A percentile compares a stretch with the other conserved stretches of the same genome.
phyloP scores from a whole-genome alignment of 306 rosid species.

The Sicyos edulis region DNA sequence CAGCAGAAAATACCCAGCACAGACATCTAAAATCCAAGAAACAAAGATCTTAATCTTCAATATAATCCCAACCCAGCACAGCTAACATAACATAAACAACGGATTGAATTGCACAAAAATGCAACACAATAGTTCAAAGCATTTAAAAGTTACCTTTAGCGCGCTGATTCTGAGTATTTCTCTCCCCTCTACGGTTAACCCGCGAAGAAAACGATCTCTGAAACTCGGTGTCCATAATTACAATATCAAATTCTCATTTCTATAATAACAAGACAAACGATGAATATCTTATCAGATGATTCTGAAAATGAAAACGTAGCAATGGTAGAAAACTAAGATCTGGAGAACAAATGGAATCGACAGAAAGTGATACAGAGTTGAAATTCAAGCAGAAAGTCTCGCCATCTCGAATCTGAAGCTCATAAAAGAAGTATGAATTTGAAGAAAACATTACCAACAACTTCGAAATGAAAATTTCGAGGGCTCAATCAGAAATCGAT shows the following conservation, averaged over 20 bases:
- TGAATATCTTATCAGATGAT: not conserved
- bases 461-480: not conserved
- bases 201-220: constrained; percentile 33
- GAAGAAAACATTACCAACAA: not conserved
- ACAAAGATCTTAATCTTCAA: not conserved
- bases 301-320: not conserved
- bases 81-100: not conserved
- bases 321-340: constrained; percentile 2
- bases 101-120: not conserved
- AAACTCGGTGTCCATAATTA: constrained; percentile 32
- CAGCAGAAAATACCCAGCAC: no score
- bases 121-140: not conserved
- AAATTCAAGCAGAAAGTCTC: not conserved
- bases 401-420: not conserved
- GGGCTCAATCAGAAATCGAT: not conserved
- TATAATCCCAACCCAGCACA: not conserved
- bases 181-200: constrained; percentile 33
- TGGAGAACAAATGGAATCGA: constrained; percentile 12
- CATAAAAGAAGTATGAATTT: constrained; percentile 1
- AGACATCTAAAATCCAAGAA: not conserved
- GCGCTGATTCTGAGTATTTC: constrained; percentile 23
- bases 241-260: constrained; percentile 24
- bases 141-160: constrained; percentile 25
- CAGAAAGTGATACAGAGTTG: constrained; percentile 3
- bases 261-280: not conserved